Evolutionary conservation across 176 grass and related monocot species (phyloP).

Genomic region (Bromus sterilis): DNA sequence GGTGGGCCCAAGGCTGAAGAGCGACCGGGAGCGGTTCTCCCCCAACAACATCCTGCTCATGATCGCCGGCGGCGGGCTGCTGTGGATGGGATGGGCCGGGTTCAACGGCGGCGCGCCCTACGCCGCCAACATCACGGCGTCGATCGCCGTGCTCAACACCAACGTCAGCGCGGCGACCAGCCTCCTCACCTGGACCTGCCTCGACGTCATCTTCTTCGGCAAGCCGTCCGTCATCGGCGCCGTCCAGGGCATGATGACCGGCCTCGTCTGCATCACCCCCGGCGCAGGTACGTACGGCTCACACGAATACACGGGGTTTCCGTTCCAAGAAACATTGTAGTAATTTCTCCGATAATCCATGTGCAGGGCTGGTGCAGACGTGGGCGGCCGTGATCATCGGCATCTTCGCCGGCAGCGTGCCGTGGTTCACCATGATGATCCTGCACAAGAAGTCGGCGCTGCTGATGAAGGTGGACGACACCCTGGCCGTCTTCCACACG

Average conservation of each 20-base stretch:
- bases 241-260: conserved; percentile 90
- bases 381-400: conserved; percentile 67
- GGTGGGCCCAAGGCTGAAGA: conserved; percentile 67
- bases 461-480: conserved; percentile 63
- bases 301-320: not conserved
- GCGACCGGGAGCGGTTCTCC: conserved; percentile 55
- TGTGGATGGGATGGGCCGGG: conserved; percentile 75
- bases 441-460: conserved; percentile 71
- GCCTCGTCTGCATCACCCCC: conserved; percentile 85
- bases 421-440: conserved; percentile 89
- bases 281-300: conserved; percentile 53
- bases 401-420: conserved; percentile 60
- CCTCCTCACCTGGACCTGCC: conserved; percentile 80
- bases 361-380: conserved; percentile 56
- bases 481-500: conserved; percentile 66
- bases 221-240: conserved; percentile 82
- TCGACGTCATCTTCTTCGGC: conserved; percentile 67
- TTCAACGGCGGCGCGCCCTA: conserved; percentile 80
- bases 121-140: conserved; percentile 60
- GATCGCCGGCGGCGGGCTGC: conserved; percentile 61
- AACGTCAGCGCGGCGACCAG: conserved; percentile 71
- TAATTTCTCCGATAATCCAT: not conserved
- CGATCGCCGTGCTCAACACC: conserved; percentile 81
- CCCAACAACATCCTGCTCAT: conserved; percentile 78
- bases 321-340: too few species aligned